A percentile compares a stretch with the other conserved stretches of the same genome.
Conservation (phyloP, 2,329 filamentous ascomycete genomes). For the Trichophyton benhamiae region DNA sequence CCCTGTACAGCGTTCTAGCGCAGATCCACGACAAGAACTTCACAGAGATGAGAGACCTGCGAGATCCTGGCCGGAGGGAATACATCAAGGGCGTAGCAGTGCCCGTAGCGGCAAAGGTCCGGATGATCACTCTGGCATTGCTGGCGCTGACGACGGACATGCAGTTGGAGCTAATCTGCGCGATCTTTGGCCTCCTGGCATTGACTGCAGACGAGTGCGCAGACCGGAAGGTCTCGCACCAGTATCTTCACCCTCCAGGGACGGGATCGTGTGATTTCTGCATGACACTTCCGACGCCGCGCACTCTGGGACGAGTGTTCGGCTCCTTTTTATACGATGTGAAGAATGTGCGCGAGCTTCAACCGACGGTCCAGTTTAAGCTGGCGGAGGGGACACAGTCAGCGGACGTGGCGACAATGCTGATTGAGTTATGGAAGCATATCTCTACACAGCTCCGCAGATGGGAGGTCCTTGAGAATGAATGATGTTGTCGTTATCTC, state of each 20-base stretch:
- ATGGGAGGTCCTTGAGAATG: conserved; percentile 17
- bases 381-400: conserved; percentile 14
- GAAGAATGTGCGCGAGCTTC: conserved; percentile 1
- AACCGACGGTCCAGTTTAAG: conserved; percentile 8
- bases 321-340: conserved; percentile 20
- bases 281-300: conserved; percentile 17
- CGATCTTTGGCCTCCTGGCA: conserved; percentile 28
- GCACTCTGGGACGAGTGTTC: conserved; percentile 23
- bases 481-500: background rate
- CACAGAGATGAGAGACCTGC: conserved; percentile 10
- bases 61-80: conserved; percentile 14
- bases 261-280: conserved; percentile 14
- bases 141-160: conserved; percentile 27
- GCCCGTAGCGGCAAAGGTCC: conserved; percentile 17
- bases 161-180: conserved; percentile 31
- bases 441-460: conserved; percentile 24
- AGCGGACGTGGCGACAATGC: conserved; percentile 22
- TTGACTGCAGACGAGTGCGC: conserved; percentile 20
- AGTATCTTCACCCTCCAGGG: conserved; percentile 12
- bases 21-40: conserved; percentile 20
- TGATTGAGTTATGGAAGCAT: conserved; percentile 26
- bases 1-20: conserved; percentile 23
- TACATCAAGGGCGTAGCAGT: conserved; percentile 16
- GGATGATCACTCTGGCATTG: conserved; percentile 28
- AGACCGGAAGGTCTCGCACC: conserved; percentile 13